A percentile compares a stretch with the other conserved stretches of the same genome.
phyloP scores from a whole-genome alignment of 345 rosid genomes.

The Alliaria petiolata region DNA sequence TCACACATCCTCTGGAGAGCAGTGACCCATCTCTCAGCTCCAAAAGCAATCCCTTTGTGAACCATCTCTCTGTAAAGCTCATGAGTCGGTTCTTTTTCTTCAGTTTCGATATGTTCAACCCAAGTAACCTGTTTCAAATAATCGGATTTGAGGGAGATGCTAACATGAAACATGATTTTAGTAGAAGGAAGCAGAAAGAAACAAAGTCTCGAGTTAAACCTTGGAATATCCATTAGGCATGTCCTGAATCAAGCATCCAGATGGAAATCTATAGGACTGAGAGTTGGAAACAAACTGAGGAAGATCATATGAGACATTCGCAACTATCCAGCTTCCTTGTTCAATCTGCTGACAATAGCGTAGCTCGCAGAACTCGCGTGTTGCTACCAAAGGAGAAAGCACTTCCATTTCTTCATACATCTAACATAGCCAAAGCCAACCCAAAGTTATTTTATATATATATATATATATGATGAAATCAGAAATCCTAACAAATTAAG shows the following conservation, averaged over 20 bases:
- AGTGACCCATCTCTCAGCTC: conserved; percentile 83
- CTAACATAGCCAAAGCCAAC: conserved; percentile 18
- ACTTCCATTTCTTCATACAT: conserved; percentile 91
- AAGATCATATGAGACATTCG: conserved; percentile 78
- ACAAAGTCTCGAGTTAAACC: conserved; percentile 35
- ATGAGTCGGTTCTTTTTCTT: conserved; percentile 61
- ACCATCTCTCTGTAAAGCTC: conserved; percentile 62
- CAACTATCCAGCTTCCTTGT: conserved; percentile 88
- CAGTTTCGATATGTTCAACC: conserved; percentile 85
- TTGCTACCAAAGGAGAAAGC: conserved; percentile 72
- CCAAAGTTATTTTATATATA: background rate
- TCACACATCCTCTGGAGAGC: conserved; percentile 86
- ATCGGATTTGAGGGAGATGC: background rate
- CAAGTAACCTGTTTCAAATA: conserved; percentile 64
- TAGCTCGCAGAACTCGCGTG: conserved; percentile 76
- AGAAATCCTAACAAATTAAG: background rate
- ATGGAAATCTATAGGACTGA: conserved; percentile 65
- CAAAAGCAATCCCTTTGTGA: conserved; percentile 72
- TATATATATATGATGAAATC: background rate
- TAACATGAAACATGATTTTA: background rate
- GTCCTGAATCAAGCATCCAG: conserved; percentile 97
- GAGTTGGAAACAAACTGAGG: conserved; percentile 64
- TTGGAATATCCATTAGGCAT: conserved; percentile 94
- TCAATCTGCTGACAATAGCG: conserved; percentile 89
- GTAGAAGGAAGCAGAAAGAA: background rate